Base-by-base conservation (phyloP, 2,329 filamentous ascomycete genomes). In the Cercospora janseana region DNA sequence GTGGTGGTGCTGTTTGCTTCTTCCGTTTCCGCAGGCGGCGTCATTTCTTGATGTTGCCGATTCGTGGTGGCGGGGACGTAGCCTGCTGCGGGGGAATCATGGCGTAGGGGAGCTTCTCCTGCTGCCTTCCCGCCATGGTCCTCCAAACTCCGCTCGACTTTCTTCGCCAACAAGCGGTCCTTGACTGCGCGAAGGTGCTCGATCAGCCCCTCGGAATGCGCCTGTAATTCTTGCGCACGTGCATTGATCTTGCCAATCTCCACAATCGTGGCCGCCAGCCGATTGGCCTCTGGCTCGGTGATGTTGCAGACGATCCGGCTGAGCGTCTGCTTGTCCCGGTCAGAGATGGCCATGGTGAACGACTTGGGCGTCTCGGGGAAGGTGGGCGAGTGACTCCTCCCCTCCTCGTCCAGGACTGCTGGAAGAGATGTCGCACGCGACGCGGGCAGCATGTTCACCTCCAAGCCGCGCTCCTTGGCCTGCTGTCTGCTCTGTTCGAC, bases 171-270 rank as follows among this genome's bases (percentile, higher is more conserved):
- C 24, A 38, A 20, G 18, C 24, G 32, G 9, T 40, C 45, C 15
- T 47, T 40, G 7, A 47, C 15, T 13, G 18, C 12, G 4, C 12
- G 46, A 21, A 52, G 3, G 12, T 16, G 12, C 13, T 45, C 29
- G 15, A 54, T 43, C 13, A 45, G 29, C 4, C 18, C 16, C 15
- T 45, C 18, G 12, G 42, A 45, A 20, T 16, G 18, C 6, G 28
- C 27, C 6, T 34, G 28, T 6, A 24, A 7, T 8, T 12, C 12
- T 8, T 45, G 42, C 12, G 42, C 42, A 3, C 42, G 45, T 18
- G 34, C 26, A 26, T 57, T 54, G 21, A 54, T 44, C 27, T 43
- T 50, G 18, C 40, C 49, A 12, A 57, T 52, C 20, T 54, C 47
- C 13, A 47, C 46, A 38, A 56, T 47, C 26, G 46, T 50, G 4